Conservation (phyloP, 768 basidiomycete genomes). For the Boletus tylopilopsis region DNA sequence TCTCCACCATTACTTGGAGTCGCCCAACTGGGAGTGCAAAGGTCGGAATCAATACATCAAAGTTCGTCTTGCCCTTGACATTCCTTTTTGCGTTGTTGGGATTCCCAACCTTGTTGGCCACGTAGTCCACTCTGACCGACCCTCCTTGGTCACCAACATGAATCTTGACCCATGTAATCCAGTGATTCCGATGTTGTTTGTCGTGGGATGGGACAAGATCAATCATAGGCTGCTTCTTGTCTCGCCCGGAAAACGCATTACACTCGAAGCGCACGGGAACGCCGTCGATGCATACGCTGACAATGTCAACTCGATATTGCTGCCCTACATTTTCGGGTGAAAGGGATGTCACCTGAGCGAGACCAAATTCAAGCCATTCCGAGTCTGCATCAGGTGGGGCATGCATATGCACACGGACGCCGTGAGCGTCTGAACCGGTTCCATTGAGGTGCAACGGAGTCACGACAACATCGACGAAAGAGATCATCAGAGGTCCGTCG, state of each 20-base stretch:
- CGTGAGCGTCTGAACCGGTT: slow-evolving; percentile 42
- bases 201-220: slow-evolving; percentile 45
- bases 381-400: slow-evolving; percentile 55
- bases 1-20: slow-evolving; percentile 59
- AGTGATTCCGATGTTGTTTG: slow-evolving; percentile 51
- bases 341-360: slow-evolving; percentile 42
- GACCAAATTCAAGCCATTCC: slow-evolving; percentile 77
- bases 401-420: slow-evolving; percentile 53
- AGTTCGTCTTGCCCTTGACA: slow-evolving; percentile 23
- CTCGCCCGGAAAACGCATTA: slow-evolving; percentile 37
- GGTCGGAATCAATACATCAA: slow-evolving; percentile 62
- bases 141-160: slow-evolving; percentile 50
- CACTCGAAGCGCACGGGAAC: slow-evolving; percentile 60
- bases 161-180: slow-evolving; percentile 65
- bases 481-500: slow-evolving; percentile 59
- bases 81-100: slow-evolving; percentile 32
- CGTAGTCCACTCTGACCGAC: slow-evolving; percentile 59
- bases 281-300: slow-evolving; percentile 61
- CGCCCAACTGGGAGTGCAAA: slow-evolving; percentile 67
- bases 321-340: slow-evolving; percentile 14
- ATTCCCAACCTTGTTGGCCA: slow-evolving; percentile 39
- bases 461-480: slow-evolving; percentile 50
- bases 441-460: slow-evolving; percentile 42
- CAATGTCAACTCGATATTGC: slow-evolving; percentile 44
- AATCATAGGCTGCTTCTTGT: slow-evolving; percentile 28